Conservation (phyloP, 306 rosid genomes). For the Quercus suber region DNA sequence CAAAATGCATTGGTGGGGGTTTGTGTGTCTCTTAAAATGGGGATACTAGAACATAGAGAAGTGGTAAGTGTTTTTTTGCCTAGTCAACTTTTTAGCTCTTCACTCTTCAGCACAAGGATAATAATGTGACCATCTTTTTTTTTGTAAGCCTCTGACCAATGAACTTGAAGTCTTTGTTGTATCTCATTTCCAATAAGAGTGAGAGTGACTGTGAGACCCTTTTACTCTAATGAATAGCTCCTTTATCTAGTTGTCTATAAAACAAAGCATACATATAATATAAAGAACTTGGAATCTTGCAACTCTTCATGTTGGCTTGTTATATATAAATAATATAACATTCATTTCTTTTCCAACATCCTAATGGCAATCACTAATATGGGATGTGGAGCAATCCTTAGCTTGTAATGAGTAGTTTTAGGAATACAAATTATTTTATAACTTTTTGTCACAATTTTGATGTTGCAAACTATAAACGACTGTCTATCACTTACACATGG, state of each 20-base stretch:
- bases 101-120: background rate
- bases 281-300: background rate
- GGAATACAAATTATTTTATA: no score
- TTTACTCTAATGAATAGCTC: background rate
- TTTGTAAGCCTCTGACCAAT: background rate
- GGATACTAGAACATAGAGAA: background rate
- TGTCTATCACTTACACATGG: no score
- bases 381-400: no score
- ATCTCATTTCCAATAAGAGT: no score
- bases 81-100: background rate
- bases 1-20: background rate
- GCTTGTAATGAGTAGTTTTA: no score
- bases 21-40: conserved; percentile 10
- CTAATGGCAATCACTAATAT: no score
- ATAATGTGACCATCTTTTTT: background rate
- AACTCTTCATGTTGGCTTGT: background rate
- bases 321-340: no score
- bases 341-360: no score
- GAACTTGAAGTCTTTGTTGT: no score
- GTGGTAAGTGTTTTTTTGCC: conserved; percentile 1
- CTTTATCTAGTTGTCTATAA: background rate
- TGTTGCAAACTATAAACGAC: no score
- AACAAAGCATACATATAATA: background rate
- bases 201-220: background rate
- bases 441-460: no score